Percentiles rank a stretch among this genome's conserved stretches.
Evolutionary conservation across 257 asterid species (phyloP).

Genomic region (Cinchona pubescens): DNA sequence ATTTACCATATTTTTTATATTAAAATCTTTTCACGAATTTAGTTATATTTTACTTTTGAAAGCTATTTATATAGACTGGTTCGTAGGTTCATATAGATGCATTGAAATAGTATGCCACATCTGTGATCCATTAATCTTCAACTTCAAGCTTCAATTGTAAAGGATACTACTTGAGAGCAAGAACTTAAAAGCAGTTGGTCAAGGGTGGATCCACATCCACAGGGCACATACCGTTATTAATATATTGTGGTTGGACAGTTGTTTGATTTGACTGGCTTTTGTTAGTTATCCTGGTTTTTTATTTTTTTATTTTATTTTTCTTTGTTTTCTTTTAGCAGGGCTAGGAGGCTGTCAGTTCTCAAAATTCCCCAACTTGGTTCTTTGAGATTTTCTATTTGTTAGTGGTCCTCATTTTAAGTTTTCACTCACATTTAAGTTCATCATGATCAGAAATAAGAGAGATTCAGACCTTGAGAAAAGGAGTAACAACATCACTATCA

Average conservation of each 20-base stretch:
- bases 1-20: too few relatives aligned
- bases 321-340: not conserved
- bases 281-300: conserved; percentile 19
- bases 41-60: too few relatives aligned
- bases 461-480: conserved; percentile 14
- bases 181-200: conserved; percentile 21
- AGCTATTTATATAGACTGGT: not conserved
- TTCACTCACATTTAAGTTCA: not conserved
- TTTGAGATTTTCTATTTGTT: conserved; percentile 20
- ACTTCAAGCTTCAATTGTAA: not conserved
- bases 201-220: conserved; percentile 25
- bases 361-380: conserved; percentile 23
- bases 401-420: conserved; percentile 3
- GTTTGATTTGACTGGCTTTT: conserved; percentile 20
- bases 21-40: too few relatives aligned
- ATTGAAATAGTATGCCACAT: too few relatives aligned
- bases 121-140: not conserved
- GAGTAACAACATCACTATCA: not conserved
- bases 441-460: not conserved
- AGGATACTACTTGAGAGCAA: not conserved
- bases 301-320: not conserved
- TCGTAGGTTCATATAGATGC: not conserved
- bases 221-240: conserved; percentile 22
- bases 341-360: conserved; percentile 16
- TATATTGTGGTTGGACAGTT: conserved; percentile 21